Evolutionary conservation across 345 rosid genomes (phyloP), one percentile per base, ranked within the genome.

Genomic region (Litchi chinensis): DNA sequence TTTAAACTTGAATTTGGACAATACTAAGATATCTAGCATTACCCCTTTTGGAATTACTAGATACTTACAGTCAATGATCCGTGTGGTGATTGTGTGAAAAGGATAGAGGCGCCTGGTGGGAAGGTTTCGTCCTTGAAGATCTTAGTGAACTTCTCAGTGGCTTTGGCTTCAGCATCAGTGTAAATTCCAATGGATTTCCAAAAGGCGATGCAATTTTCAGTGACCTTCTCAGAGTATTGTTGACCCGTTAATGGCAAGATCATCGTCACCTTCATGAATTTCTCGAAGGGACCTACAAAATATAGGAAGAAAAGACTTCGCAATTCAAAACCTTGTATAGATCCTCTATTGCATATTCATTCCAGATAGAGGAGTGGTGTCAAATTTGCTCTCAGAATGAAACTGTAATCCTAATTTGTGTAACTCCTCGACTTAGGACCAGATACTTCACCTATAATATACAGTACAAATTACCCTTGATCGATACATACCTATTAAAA

Each of bases 101-200:
- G 90, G 28, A 93, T 92, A 37, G 98, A 95, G 18, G 94, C 37
- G 44, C 91, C 94, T 0, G 94, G 98, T 4, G 91, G 88, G 81
- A 93, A 93, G 1, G 52, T 83, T 73, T 93, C 79, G 4, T 91
- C 84, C 81, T 89, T 88, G 90, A 95, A 93, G 64, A 85, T 70
- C 75, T 88, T 79, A 11, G 74, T 22, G 71, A 95, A 91, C 22
- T 83, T 86, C 75, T 91, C 90, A 37, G 90, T 85, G 48, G 95
- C 97, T 83, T 87, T 87, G 28, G 90, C 95, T 77, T 95, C 98
- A 21, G 80, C 86, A 7, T 95, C 98, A 0, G 92, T 89, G 82
- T 87, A 95, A 62, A 90, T 52, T 65, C 97, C 97, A 37, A 89
- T 12, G 1, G 93, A 85, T 78, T 93, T 91, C 98, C 97, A 95